A percentile compares a stretch with the other conserved stretches of the same genome.
Conservation (phyloP, 257 asterid species). For the Capsicum pubescens region DNA sequence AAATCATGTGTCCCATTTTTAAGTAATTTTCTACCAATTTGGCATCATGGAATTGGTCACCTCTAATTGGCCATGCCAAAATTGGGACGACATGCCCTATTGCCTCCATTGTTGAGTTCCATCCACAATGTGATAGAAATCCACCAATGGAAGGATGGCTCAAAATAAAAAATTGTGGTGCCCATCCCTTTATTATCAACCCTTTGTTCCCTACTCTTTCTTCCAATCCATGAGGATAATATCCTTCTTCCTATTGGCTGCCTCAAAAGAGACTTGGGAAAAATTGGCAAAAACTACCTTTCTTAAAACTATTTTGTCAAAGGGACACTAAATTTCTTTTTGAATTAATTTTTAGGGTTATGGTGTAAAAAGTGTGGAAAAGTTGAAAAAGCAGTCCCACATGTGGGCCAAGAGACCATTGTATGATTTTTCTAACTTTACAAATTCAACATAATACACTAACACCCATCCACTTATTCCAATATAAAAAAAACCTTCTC, state of each 20-base stretch:
- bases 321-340: no score
- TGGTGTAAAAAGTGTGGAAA: no score
- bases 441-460: no score
- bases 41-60: conserved; percentile 71
- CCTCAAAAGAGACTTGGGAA: conserved; percentile 41
- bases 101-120: neutral
- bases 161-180: conserved; percentile 65
- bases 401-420: no score
- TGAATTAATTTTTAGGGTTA: no score
- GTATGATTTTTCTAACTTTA: no score
- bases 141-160: conserved; percentile 74
- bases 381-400: no score
- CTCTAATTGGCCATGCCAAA: conserved; percentile 80
- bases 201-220: conserved; percentile 60
- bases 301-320: no score
- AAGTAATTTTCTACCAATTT: conserved; percentile 53
- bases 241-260: conserved; percentile 45
- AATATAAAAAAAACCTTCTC: no score
- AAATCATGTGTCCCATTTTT: conserved; percentile 49
- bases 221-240: conserved; percentile 54
- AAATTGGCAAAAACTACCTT: no score
- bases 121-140: conserved; percentile 79
- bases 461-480: no score
- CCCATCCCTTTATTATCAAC: conserved; percentile 73
- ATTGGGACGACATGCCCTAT: conserved; percentile 66